Evolutionary conservation across 768 basidiomycete genomes (phyloP), one percentile per base, ranked within the genome.

Genomic region (Leccinellum albellum): DNA sequence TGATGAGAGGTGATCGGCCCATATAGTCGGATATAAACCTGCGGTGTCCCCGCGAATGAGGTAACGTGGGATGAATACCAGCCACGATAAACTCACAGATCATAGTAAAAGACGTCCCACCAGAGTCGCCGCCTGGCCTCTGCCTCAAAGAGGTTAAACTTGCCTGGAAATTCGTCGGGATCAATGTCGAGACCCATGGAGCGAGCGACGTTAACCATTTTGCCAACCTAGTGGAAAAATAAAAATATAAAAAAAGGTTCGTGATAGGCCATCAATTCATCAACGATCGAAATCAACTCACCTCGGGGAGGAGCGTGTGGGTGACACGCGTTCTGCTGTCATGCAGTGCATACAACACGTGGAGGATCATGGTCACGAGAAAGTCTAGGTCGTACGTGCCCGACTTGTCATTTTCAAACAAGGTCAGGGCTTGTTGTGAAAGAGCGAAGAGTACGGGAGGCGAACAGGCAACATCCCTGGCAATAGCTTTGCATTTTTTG

Each of bases 41-140:
- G 64, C 31, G 52, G 32, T 35, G 32, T 52, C 52, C 50, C 54
- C 55, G 53, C 55, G 50, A 61, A 59, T 67, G 15, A 65, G 57
- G 2, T n/a, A 40, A 40, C 9, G 29, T 47, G 10, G 35, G 26
- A 45, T 56, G 50, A 17, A 33, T 53, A 21, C 8, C 0, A 10
- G 48, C 14, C 33, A 24, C 17, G 54, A 47, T 57, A 42, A n/a
- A 80, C 87, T 63, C 68, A 91, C 90, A 86, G 66, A 69, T 92
- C 91, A 68, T 85, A 90, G 70, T 82, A 89, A 66, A 84, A 79
- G 12, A 90, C 77, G 52, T 89, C 86, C 90, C 90, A 92, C 88
- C 90, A 90, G 6, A 89, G 69, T 60, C 84, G 71, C 56, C 82
- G 70, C 54, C 84, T 72, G 50, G 77, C 71, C 69, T 82, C 81